Base-by-base conservation (phyloP, 306 rosid genomes). In the Styphnolobium japonicum region DNA sequence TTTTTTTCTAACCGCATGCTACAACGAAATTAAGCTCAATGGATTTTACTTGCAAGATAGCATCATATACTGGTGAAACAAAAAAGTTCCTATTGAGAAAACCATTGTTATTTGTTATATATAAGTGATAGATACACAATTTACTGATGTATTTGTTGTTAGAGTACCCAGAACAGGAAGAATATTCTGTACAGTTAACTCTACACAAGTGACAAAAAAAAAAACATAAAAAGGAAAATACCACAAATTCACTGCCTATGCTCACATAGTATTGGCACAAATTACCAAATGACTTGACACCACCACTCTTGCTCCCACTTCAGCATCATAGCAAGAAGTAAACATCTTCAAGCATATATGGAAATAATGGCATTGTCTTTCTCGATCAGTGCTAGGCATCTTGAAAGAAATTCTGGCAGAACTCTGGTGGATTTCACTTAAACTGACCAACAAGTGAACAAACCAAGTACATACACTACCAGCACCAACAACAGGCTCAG, bases 171-270 rank as follows among this genome's bases (percentile, higher is more conserved):
- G 70, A 71, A 83, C 61, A 71, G 56, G 23, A 74, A 71, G 67
- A 62, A 75, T 80, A 53, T 73, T 76, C 90, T 87, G 79, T 88
- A 90, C 93, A 87, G 79, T 88, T 72, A 65, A 63, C 78, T 82
- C 83, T 84, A 81, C 82, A 77, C 61, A 79, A 36, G 60, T 65
- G 48, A 66, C 62, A 53, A 63, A 37, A 48, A 10, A 7, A 77
- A 65, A 53, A 53, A 68, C 57, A 71, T 7, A 79, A 69, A 48
- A 10, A 80, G 65, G 21, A 43, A 75, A 76, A 27, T 80, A 72
- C 76, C 83, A 77, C 83, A 80, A 82, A 82, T 72, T 81, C 78
- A 83, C 91, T 73, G 77, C 78, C 64, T 73, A 74, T 45, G 57
- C 46, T 48, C 80, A 25, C 4, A 37, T 19, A n/a, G 40, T 31